A percentile compares a stretch with the other conserved stretches of the same genome.
These are phyloP conservation scores for Hemisphaericaspora nanyangensis DNA, from an alignment of 805 yeast species.

Conservation along the genomic window DNA sequence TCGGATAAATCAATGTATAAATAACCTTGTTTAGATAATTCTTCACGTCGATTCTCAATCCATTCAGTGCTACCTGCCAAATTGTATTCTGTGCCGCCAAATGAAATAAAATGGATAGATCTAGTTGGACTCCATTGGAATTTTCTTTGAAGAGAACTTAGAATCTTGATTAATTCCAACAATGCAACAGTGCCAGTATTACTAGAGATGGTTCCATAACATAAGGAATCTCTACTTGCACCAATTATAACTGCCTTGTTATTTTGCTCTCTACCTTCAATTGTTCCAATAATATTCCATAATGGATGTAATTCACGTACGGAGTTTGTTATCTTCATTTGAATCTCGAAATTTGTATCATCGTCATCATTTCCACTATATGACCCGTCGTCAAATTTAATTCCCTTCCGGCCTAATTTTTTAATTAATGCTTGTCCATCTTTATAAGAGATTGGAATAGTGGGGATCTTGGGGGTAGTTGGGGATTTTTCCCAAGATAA, in stretches of 20 bases:
- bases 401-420: constrained; percentile 28
- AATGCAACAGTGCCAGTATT: constrained; percentile 72
- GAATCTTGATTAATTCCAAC: constrained; percentile 65
- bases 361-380: constrained; percentile 24
- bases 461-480: constrained; percentile 67
- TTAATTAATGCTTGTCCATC: constrained; percentile 48
- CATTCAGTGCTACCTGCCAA: constrained; percentile 83
- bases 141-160: constrained; percentile 59
- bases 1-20: constrained; percentile 74
- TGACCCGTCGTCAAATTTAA: constrained; percentile 23
- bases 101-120: constrained; percentile 76
- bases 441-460: constrained; percentile 71
- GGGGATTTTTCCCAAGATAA: constrained; percentile 43
- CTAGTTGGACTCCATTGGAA: constrained; percentile 82
- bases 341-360: constrained; percentile 12
- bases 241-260: constrained; percentile 75
- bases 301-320: constrained; percentile 56
- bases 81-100: constrained; percentile 79
- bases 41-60: constrained; percentile 53
- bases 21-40: constrained; percentile 56
- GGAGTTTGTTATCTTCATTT: constrained; percentile 33
- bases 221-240: constrained; percentile 74
- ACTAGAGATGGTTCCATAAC: constrained; percentile 70
- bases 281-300: constrained; percentile 76
- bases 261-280: constrained; percentile 76